These are phyloP conservation scores for Tylopilus sp. DNA, from an alignment of 768 basidiomycete species.

Conservation along the genomic window DNA sequence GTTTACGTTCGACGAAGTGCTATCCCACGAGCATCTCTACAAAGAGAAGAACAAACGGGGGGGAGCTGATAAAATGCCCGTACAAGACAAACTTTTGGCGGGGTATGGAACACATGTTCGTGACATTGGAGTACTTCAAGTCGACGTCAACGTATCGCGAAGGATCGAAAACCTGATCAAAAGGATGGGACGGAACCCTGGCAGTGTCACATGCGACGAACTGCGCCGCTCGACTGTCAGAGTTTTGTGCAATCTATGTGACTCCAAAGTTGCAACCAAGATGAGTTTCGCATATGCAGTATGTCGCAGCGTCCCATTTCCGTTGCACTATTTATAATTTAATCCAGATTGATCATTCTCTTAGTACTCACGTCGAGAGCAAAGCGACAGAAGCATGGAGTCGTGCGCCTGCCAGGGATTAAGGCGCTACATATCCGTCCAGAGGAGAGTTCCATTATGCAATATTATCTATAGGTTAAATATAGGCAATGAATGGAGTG, in stretches of 20 bases:
- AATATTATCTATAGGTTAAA: constrained; percentile 14
- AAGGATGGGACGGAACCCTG: constrained; percentile 6
- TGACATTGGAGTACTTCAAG: not conserved
- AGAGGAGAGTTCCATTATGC: constrained; percentile 12
- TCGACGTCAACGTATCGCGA: constrained; percentile 3
- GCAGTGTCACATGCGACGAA: not conserved
- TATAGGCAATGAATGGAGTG: constrained; percentile 3
- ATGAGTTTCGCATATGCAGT: constrained; percentile 10
- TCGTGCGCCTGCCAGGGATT: not conserved
- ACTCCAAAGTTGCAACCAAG: not conserved
- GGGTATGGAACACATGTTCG: not conserved
- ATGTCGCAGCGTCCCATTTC: not conserved
- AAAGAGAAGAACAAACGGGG: not conserved
- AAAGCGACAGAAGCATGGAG: constrained; percentile 2
- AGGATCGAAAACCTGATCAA: constrained; percentile 10
- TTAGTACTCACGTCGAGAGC: not conserved
- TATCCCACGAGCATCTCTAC: constrained; percentile 9
- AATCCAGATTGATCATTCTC: constrained; percentile 8
- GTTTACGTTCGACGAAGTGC: constrained; percentile 1
- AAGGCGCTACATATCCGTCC: not conserved
- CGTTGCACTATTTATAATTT: not conserved
- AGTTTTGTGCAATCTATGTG: constrained; percentile 8
- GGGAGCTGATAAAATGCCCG: not conserved
- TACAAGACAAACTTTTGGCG: not conserved
- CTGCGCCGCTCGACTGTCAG: constrained; percentile 4